Percentiles rank a stretch among this genome's conserved stretches.
Conservation (phyloP, 495 filamentous ascomycete species). For the Glutinoglossum americanum region DNA sequence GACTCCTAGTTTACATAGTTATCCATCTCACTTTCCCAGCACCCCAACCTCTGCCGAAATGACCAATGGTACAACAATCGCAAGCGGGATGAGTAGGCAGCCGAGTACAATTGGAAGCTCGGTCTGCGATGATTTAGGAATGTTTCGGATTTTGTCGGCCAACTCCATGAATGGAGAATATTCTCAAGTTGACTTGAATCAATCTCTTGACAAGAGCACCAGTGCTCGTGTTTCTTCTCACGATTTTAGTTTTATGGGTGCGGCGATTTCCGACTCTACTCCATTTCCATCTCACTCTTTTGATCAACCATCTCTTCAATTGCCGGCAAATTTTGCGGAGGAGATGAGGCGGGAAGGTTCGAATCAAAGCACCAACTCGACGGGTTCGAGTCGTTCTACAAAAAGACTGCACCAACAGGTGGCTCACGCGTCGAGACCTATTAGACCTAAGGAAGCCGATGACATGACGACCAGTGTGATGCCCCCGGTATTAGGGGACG, state of each 20-base stretch:
- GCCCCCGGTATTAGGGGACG: slow-evolving; percentile 33
- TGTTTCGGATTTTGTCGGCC: background rate
- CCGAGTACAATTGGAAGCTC: background rate
- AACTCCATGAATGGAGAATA: background rate
- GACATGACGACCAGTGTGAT: slow-evolving; percentile 4
- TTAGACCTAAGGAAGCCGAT: background rate
- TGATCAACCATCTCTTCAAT: background rate
- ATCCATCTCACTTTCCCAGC: background rate
- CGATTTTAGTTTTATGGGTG: background rate
- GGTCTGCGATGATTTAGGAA: background rate
- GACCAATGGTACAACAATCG: background rate
- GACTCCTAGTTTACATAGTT: background rate
- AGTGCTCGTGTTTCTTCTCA: background rate
- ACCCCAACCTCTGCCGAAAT: background rate
- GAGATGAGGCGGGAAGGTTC: background rate
- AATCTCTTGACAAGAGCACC: background rate
- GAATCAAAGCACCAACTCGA: background rate
- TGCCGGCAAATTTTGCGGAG: background rate
- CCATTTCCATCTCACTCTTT: background rate
- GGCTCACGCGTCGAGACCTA: background rate
- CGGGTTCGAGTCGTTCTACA: background rate
- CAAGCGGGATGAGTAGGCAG: background rate
- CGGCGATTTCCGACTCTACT: background rate
- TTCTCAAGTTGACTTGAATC: background rate
- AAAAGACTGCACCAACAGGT: background rate